phyloP scores from a whole-genome alignment of 495 filamentous ascomycete species.

The Tuber umbilicatum region DNA sequence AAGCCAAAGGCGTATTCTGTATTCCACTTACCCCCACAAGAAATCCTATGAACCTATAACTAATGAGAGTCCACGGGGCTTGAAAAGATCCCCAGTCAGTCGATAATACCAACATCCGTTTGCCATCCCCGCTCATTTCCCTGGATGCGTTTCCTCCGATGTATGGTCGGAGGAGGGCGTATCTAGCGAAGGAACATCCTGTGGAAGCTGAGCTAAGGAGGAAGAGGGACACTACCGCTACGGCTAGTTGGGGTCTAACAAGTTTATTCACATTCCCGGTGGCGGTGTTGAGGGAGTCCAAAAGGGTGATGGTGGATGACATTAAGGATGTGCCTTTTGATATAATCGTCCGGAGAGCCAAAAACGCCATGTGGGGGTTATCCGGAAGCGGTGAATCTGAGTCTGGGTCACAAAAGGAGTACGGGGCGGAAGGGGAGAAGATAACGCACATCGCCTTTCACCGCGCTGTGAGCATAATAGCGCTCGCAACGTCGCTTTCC shows the following conservation, averaged over 20 bases:
- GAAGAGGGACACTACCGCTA: background rate
- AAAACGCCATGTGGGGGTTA: background rate
- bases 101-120: background rate
- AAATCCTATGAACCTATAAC: background rate
- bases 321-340: background rate
- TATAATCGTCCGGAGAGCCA: background rate
- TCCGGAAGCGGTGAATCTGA: background rate
- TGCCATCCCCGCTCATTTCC: background rate
- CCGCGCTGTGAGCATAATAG: conserved; percentile 12
- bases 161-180: background rate
- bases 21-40: background rate
- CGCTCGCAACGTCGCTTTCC: conserved; percentile 21
- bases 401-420: background rate
- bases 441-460: conserved; percentile 32
- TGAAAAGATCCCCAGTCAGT: background rate
- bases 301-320: background rate
- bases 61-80: background rate
- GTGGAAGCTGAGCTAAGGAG: background rate
- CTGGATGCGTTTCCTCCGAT: background rate
- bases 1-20: conserved; percentile 19
- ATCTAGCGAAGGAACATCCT: background rate
- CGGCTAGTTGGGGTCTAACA: background rate
- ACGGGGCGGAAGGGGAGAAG: conserved; percentile 1
- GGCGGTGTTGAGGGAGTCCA: background rate
- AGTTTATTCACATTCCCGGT: background rate